Base-by-base conservation (phyloP, 768 basidiomycete species). In the Auriscalpium vulgare region DNA sequence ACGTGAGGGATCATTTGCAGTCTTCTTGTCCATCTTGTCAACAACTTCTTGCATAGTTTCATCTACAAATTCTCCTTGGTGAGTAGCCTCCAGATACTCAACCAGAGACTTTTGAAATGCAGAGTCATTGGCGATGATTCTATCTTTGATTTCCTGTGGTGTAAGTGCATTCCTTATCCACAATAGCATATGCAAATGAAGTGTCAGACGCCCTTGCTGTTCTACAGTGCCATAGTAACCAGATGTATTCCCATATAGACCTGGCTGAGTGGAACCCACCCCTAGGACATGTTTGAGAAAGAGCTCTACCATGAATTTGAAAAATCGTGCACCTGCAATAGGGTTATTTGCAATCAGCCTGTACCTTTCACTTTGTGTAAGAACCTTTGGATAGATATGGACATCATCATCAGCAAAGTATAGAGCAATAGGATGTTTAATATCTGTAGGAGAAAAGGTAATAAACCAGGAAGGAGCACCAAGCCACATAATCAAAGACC, bases 381-480 rank as follows among this genome's bases (percentile, higher is more conserved):
- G n/a, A n/a, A 29, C 13, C 21, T 48, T 43, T 7, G 54, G 48
- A 52, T 17, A 35, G 4, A 50, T 44, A 8, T 7, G 45, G 8
- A 55, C 35, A 3, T 59, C 23, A 8, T 59, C 36, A 13, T 58
- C 64, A 17, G 58, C 58, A 50, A 51, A 62, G 19, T 60, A 55
- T 8, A 65, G 21, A 29, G 47, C 55, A 2, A 65, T 40, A 6
- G 61, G 64, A 56, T 60, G 56, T 51, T 57, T 63, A n/a, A 49
- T 11, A 38, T 65, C 61, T 1, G 54, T 45, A 17, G 62, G 63
- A 11, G 65, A 49, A 50, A 66, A 60, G 10, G 62, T 66, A 14
- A 66, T 59, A 46, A 64, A 66, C 57, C 59, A 65, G 0, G 58
- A 38, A 2, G 65, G 65, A 10, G 60, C 59, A 37, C 61, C 58